phyloP scores from a whole-genome alignment of 805 yeast genomes.

The Candida mattraensis region DNA sequence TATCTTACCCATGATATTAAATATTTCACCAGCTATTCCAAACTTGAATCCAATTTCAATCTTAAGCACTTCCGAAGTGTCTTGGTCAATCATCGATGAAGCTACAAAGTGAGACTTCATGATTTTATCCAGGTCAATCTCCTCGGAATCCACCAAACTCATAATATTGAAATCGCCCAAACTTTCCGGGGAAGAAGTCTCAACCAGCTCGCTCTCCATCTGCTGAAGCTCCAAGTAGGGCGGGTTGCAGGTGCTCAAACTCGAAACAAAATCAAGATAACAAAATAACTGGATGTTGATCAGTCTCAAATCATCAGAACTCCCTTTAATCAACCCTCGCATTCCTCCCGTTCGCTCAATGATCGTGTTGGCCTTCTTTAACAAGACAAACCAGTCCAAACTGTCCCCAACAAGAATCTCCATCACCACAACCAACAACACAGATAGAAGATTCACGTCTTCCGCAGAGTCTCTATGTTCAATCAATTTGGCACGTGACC shows the following conservation, averaged over 20 bases:
- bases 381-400: constrained; percentile 29
- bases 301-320: constrained; percentile 18
- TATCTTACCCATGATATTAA: constrained; percentile 30
- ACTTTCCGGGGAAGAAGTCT: constrained; percentile 10
- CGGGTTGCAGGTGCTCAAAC: constrained; percentile 30
- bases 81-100: constrained; percentile 13
- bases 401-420: constrained; percentile 31
- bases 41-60: constrained; percentile 30
- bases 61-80: constrained; percentile 25
- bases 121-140: constrained; percentile 10
- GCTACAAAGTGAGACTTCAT: constrained; percentile 8
- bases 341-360: constrained; percentile 29
- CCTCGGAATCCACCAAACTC: constrained; percentile 5
- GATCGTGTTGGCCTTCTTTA: constrained; percentile 26
- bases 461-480: constrained; percentile 6
- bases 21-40: constrained; percentile 34
- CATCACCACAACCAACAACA: constrained; percentile 25
- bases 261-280: constrained; percentile 31
- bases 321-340: constrained; percentile 11
- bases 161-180: constrained; percentile 5
- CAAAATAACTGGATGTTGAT: constrained; percentile 31
- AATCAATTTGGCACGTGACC: constrained; percentile 18
- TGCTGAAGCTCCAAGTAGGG: constrained; percentile 24
- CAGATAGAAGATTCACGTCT: constrained; percentile 23
- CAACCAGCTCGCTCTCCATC: constrained; percentile 1